Conservation (phyloP, 1,284 basidiomycete genomes). For the Hortiboletus rubellus region DNA sequence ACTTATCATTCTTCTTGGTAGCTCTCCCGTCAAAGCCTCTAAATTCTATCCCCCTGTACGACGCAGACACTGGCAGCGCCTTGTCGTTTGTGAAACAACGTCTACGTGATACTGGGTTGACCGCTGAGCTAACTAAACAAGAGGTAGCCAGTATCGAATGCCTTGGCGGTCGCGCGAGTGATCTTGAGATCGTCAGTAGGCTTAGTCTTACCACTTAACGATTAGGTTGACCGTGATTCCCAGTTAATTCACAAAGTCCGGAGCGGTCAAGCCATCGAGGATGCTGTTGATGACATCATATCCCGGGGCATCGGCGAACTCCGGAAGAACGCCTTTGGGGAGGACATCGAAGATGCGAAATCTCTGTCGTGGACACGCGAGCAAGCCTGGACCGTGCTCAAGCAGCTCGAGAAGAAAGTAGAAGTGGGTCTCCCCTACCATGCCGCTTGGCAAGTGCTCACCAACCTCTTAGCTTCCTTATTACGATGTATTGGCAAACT, state of each 20-base stretch:
- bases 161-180: conserved; percentile 86
- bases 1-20: conserved; percentile 26
- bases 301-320: conserved; percentile 78
- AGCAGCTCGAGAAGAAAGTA: conserved; percentile 64
- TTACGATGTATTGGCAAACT: conserved; percentile 78
- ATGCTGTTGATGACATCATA: conserved; percentile 90
- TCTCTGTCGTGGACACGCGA: conserved; percentile 80
- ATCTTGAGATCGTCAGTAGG: conserved; percentile 72
- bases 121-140: conserved; percentile 50
- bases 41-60: conserved; percentile 73
- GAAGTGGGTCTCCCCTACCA: conserved; percentile 54
- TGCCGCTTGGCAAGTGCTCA: not conserved
- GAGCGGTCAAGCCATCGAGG: conserved; percentile 69
- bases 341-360: conserved; percentile 87
- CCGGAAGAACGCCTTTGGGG: conserved; percentile 90
- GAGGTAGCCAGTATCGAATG: conserved; percentile 63
- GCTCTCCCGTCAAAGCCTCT: conserved; percentile 89
- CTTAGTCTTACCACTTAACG: not conserved
- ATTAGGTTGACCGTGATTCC: conserved; percentile 6
- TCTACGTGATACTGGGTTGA: conserved; percentile 59
- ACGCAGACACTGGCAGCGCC: conserved; percentile 83
- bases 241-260: conserved; percentile 86
- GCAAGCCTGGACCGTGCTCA: conserved; percentile 88
- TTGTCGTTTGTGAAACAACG: conserved; percentile 82
- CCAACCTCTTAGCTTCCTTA: conserved; percentile 64